Conservation (phyloP, 495 filamentous ascomycete genomes). For the Aspergillus ellipticus region DNA sequence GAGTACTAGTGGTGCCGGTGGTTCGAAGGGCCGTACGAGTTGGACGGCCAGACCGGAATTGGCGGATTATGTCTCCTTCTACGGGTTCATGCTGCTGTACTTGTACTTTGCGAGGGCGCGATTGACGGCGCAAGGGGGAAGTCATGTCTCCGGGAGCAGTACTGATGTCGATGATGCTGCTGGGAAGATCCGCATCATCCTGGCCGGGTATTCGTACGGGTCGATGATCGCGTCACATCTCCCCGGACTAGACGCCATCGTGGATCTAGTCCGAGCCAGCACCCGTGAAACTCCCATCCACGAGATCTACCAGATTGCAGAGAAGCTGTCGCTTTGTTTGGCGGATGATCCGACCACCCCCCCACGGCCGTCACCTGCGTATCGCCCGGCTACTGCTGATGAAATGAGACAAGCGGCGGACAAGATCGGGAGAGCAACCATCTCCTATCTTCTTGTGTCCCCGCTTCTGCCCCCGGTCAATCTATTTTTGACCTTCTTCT, state of each 20-base stretch:
- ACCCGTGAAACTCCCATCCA: constrained; percentile 50
- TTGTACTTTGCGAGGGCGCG: constrained; percentile 40
- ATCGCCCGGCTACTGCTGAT: background rate
- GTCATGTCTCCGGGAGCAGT: background rate
- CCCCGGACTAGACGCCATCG: constrained; percentile 56
- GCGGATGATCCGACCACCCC: constrained; percentile 22
- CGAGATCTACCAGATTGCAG: constrained; percentile 65
- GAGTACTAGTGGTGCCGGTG: constrained; percentile 65
- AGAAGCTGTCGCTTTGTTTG: constrained; percentile 55
- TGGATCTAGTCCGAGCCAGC: constrained; percentile 54
- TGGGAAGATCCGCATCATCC: constrained; percentile 37
- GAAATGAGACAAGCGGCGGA: constrained; percentile 3
- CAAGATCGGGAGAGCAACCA: constrained; percentile 21
- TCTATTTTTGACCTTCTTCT: constrained; percentile 54
- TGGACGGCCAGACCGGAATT: constrained; percentile 82
- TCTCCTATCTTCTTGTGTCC: constrained; percentile 76
- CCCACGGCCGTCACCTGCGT: background rate
- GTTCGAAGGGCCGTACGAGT: constrained; percentile 70
- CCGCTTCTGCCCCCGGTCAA: constrained; percentile 66
- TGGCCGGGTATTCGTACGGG: constrained; percentile 91
- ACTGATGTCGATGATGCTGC: background rate
- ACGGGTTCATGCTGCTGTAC: constrained; percentile 73
- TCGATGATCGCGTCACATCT: constrained; percentile 73
- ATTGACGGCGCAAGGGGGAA: background rate
- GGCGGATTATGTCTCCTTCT: constrained; percentile 75